These are phyloP conservation scores for Fusarium transvaalense DNA, from an alignment of 2,329 filamentous ascomycete genomes.

Conservation along the genomic window DNA sequence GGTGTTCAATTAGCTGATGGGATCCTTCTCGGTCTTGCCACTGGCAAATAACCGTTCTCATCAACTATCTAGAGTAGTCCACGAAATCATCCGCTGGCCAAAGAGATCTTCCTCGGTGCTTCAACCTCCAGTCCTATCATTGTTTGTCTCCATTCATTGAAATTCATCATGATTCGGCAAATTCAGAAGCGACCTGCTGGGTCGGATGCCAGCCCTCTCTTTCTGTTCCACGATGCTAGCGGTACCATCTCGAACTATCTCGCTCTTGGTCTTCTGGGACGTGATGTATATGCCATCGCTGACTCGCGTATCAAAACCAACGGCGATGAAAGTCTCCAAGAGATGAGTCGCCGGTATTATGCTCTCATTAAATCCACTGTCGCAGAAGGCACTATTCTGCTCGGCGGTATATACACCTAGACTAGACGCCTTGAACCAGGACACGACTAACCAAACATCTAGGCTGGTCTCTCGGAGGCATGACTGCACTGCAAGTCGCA, in stretches of 20 bases:
- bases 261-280: constrained; percentile 9
- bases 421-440: neutral
- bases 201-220: constrained; percentile 2
- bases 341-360: constrained; percentile 9
- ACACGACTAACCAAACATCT: neutral
- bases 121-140: neutral
- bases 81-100: neutral
- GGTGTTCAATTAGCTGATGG: constrained; percentile 1
- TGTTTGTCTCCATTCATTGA: neutral
- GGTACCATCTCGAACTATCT: constrained; percentile 13
- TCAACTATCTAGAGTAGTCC: neutral
- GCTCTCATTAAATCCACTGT: constrained; percentile 11
- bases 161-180: constrained; percentile 2
- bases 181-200: constrained; percentile 14
- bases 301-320: constrained; percentile 6
- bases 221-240: constrained; percentile 8
- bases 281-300: constrained; percentile 11
- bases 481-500: constrained; percentile 7
- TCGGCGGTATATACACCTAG: constrained; percentile 7
- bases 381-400: constrained; percentile 9
- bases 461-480: constrained; percentile 11
- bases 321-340: constrained; percentile 1
- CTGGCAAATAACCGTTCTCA: neutral
- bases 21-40: neutral
- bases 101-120: neutral